phyloP scores from a whole-genome alignment of 1,284 basidiomycete genomes.

The Malassezia nana region DNA sequence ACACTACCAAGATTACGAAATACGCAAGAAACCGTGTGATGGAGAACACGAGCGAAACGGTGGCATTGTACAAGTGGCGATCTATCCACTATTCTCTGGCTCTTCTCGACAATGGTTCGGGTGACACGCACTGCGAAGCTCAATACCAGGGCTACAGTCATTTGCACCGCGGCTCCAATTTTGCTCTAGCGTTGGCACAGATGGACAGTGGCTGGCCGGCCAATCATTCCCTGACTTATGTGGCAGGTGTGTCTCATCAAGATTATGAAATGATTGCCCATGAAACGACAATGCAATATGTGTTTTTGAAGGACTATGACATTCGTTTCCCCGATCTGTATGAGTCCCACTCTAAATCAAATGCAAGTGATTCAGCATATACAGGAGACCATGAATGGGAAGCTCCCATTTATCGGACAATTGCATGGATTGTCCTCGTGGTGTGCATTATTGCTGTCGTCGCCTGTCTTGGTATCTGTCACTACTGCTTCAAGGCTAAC shows the following conservation, averaged over 20 bases:
- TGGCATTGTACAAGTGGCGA: constrained; percentile 27
- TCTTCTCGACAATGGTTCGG: constrained; percentile 35
- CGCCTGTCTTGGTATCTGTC: not conserved
- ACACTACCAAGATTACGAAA: constrained; percentile 16
- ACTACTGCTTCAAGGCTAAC: constrained; percentile 10
- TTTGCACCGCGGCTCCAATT: constrained; percentile 35
- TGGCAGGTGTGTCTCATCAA: constrained; percentile 38
- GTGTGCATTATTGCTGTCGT: constrained; percentile 7
- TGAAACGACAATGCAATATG: constrained; percentile 25
- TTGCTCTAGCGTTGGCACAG: constrained; percentile 18
- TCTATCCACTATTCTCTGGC: constrained; percentile 31
- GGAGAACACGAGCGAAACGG: not conserved
- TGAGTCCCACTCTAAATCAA: not conserved
- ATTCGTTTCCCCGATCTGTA: not conserved
- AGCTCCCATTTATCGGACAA: not conserved
- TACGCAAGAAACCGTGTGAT: not conserved
- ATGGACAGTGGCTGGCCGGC: constrained; percentile 21
- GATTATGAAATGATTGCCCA: constrained; percentile 43
- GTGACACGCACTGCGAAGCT: constrained; percentile 40
- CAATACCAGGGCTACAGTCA: constrained; percentile 37
- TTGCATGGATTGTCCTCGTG: constrained; percentile 15
- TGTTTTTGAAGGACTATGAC: constrained; percentile 19
- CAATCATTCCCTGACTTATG: constrained; percentile 29
- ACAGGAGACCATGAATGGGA: not conserved
- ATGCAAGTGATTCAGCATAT: not conserved